Evolutionary conservation across 2,329 filamentous ascomycete genomes (phyloP).

Genomic region (Paramyrothecium roridum): DNA sequence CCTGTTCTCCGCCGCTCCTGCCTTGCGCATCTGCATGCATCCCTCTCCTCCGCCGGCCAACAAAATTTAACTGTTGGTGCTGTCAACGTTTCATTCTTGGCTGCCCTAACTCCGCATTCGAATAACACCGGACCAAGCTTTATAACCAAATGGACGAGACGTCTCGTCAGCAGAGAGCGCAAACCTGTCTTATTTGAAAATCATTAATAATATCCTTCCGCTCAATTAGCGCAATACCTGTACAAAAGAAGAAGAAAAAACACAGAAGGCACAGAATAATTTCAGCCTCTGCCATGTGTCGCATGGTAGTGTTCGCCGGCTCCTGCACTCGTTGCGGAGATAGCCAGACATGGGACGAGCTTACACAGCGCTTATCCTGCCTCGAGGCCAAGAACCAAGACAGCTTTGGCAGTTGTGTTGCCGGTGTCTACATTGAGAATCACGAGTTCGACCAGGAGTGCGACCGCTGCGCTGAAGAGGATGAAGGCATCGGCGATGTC

Average conservation of each 20-base stretch:
- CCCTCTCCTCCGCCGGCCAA: too few relatives aligned
- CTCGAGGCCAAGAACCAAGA: conserved; percentile 47
- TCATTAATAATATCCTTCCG: too few relatives aligned
- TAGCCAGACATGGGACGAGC: conserved; percentile 38
- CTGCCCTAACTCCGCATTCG: too few relatives aligned
- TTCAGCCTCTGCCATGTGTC: conserved; percentile 36
- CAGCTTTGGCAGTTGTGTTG: conserved; percentile 38
- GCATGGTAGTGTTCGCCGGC: conserved; percentile 41
- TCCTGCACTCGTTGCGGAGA: conserved; percentile 39
- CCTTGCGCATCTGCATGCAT: too few relatives aligned
- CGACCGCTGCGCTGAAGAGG: conserved; percentile 36
- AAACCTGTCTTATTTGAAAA: too few relatives aligned
- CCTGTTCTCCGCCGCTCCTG: too few relatives aligned
- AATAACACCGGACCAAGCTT: too few relatives aligned
- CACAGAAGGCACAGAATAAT: not conserved
- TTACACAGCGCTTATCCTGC: conserved; percentile 43
- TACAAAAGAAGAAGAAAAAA: not conserved
- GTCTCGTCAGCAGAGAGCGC: too few relatives aligned
- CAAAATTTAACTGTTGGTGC: too few relatives aligned
- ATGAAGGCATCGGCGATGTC: conserved; percentile 38
- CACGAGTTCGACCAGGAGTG: conserved; percentile 48
- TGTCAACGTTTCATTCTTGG: too few relatives aligned
- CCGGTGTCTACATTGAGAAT: conserved; percentile 37
- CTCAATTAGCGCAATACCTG: too few relatives aligned
- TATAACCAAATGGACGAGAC: too few relatives aligned